Evolutionary conservation across 2,329 filamentous ascomycete species (phyloP).

Genomic region (Nemania sp.): DNA sequence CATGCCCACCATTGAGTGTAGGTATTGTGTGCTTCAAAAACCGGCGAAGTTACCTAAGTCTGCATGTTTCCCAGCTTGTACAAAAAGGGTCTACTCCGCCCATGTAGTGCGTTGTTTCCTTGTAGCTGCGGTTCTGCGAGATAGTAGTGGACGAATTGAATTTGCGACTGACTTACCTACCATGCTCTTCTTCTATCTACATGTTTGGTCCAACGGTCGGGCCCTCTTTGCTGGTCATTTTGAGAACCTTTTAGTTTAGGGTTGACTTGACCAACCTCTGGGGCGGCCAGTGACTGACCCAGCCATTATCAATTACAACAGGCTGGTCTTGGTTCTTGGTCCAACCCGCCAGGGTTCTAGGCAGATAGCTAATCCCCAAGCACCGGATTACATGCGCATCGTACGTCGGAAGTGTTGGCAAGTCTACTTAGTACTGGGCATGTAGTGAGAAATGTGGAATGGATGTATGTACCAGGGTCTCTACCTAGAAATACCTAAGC

Average conservation of each 20-base stretch:
- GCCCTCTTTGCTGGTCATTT: slow-evolving; percentile 23
- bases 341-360: slow-evolving; percentile 25
- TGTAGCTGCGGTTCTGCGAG: slow-evolving; percentile 26
- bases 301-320: slow-evolving; percentile 27
- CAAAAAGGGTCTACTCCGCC: slow-evolving; percentile 30
- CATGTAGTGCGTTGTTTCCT: slow-evolving; percentile 40
- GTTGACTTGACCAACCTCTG: slow-evolving; percentile 24
- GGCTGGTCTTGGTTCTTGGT: slow-evolving; percentile 15
- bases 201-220: slow-evolving; percentile 31
- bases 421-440: slow-evolving; percentile 18
- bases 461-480: slow-evolving; percentile 44
- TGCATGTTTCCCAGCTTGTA: slow-evolving; percentile 31
- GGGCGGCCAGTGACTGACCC: slow-evolving; percentile 25
- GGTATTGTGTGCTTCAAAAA: slow-evolving; percentile 20
- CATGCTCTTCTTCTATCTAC: slow-evolving; percentile 20
- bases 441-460: slow-evolving; percentile 41
- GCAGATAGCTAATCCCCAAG: slow-evolving; percentile 30
- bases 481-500: slow-evolving; percentile 29
- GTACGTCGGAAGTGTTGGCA: slow-evolving; percentile 23
- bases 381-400: slow-evolving; percentile 28
- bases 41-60: slow-evolving; percentile 30
- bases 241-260: slow-evolving; percentile 28
- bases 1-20: slow-evolving; percentile 19
- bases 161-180: slow-evolving; percentile 37
- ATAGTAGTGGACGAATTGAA: slow-evolving; percentile 34